Conservation (phyloP, 2,329 filamentous ascomycete species). For the Pestalotiopsis sp. region DNA sequence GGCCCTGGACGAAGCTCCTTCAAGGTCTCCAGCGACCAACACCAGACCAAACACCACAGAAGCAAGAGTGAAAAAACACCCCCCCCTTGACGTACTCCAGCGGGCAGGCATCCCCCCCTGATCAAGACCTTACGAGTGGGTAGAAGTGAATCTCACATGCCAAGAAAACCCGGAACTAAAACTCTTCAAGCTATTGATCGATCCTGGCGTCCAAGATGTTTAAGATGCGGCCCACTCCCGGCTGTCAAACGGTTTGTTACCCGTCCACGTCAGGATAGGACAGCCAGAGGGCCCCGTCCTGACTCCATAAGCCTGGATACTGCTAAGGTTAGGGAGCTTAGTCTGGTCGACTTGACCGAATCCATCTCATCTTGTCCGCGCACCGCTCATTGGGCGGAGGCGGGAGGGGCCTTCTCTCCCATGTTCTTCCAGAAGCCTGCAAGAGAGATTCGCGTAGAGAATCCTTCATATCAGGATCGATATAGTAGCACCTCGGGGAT, state of each 20-base stretch:
- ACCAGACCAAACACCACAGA: too few relatives aligned
- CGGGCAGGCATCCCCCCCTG: neutral
- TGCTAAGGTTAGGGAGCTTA: neutral
- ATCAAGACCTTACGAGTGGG: neutral
- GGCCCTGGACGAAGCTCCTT: neutral
- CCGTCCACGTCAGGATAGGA: slow-evolving; percentile 2
- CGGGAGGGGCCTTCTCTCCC: neutral
- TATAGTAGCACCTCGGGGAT: neutral
- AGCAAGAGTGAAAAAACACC: neutral
- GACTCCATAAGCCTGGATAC: neutral
- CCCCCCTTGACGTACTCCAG: neutral
- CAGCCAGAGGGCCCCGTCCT: neutral
- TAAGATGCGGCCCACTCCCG: neutral
- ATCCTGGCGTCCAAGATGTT: neutral
- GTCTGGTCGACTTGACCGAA: neutral
- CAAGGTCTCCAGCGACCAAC: too few relatives aligned
- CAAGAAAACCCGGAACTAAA: neutral
- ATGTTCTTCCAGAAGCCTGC: neutral
- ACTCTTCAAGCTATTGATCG: slow-evolving; percentile 1
- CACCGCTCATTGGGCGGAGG: neutral
- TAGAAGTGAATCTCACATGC: slow-evolving; percentile 6
- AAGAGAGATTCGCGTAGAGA: neutral
- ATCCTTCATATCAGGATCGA: neutral
- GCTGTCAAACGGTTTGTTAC: slow-evolving; percentile 10
- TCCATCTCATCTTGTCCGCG: neutral